Percentiles rank a stretch among this genome's conserved stretches.
These are phyloP conservation scores for Neonectria coccinea DNA, from an alignment of 2,329 filamentous ascomycete species.

Conservation along the genomic window DNA sequence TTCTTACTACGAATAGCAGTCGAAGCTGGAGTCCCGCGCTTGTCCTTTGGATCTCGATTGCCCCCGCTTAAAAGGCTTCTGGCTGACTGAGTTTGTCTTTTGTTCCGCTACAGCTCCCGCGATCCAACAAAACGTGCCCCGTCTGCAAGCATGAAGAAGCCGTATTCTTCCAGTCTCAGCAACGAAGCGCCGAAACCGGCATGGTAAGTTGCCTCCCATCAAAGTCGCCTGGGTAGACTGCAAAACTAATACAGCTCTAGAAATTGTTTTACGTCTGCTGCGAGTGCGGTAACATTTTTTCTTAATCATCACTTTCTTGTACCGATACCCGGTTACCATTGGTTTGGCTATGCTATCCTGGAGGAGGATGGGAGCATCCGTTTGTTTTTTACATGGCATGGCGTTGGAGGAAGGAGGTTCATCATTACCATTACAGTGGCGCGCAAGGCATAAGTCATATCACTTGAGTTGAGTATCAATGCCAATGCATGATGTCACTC, in stretches of 20 bases:
- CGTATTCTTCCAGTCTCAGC: constrained; percentile 99
- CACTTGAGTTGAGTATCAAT: constrained; percentile 25
- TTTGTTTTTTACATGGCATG: constrained; percentile 36
- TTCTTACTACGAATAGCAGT: constrained; percentile 41
- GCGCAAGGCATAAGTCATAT: constrained; percentile 18
- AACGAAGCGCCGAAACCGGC: constrained; percentile 95
- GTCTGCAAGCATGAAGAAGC: constrained; percentile 88
- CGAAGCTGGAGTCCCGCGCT: constrained; percentile 41
- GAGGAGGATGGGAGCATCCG: constrained; percentile 20
- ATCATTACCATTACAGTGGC: constrained; percentile 24
- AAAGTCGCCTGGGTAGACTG: background rate
- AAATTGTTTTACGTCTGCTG: constrained; percentile 96
- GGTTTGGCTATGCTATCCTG: constrained; percentile 13
- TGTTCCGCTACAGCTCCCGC: constrained; percentile 78
- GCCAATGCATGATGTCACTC: constrained; percentile 12
- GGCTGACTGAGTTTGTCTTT: constrained; percentile 58
- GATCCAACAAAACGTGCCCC: constrained; percentile 87
- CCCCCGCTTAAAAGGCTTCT: constrained; percentile 47
- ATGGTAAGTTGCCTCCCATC: constrained; percentile 76
- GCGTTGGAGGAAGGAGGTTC: constrained; percentile 37
- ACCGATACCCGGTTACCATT: constrained; percentile 41
- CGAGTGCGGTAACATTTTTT: constrained; percentile 89
- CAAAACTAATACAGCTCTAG: constrained; percentile 56
- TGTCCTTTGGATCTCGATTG: constrained; percentile 47
- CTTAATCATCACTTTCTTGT: constrained; percentile 53